Evolutionary conservation across 139 green algal species (phyloP), one percentile per base, ranked within the genome.

Genomic region (Coccomyxa sp.): DNA sequence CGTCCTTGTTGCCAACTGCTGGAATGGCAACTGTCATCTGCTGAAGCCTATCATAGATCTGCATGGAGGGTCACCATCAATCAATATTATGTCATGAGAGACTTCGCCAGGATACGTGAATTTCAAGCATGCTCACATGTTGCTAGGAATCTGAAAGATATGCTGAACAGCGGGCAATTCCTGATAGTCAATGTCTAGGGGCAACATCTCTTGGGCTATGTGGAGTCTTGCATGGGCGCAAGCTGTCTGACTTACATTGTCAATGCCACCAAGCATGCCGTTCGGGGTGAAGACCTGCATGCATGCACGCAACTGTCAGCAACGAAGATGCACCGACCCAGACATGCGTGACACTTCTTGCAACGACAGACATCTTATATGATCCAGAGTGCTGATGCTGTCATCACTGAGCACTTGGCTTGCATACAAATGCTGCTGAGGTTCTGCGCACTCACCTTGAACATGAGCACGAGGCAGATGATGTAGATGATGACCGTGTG

Each of bases 401-500:
- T 64, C 50, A 64, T 64, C 50, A 64, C n/a, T n/a, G n/a, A n/a
- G 22, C 50, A 64, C 18, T 64, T 6, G 5, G 18, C 22, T 31
- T 64, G 50, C 50, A 31, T 7, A 64, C 18, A 22, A 7, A 12
- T 1, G 18, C 50, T 64, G 50, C 50, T 31, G 50, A 7, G 50
- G 4, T 64, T 64, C 50, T 64, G 50, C 22, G 50, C 18, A 7
- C 50, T 37, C n/a, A 34, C 64, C 69, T 80, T 80, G 76, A 80
- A 80, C 64, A 75, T 38, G 39, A 80, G 75, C 38, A 75, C 34
- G 39, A 41, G 27, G 22, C 44, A 58, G 64, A 80, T 64, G 7
- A 80, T 35, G 41, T 75, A 80, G 38, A 80, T 68, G 64, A 80
- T 64, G 39, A 68, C 72, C 7, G 39, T 58, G 72, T 77, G 72